Base-by-base conservation (phyloP, 352 stramenopile species). In the Thraustotheca clavata region DNA sequence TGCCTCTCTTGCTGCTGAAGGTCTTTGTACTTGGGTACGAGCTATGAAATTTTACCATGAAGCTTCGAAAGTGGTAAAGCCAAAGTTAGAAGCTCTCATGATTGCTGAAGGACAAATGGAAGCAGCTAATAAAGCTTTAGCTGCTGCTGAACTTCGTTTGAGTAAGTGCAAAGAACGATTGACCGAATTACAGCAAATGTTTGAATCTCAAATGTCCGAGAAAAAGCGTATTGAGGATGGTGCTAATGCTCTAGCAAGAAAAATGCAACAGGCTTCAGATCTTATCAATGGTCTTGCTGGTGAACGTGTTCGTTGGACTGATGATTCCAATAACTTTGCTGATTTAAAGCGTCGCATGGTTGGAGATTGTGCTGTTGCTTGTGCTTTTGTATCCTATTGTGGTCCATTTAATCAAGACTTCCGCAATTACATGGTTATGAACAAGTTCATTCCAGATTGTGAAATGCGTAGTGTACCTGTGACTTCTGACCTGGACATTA, bases 11-110 rank as follows among this genome's bases (percentile, higher is more conserved):
- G 96, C 96, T 46, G 96, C 96, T 1, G 95, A 99, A 71, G 96
- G 96, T 3, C 73, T 99, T 27, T 99, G 96, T 68, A 98, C 89
- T 26, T 99, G 96, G 87, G 95, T 98, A 59, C 77, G 88, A 33
- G 96, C 96, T 1, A 99, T 99, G 96, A 98, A 98, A 68, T 98
- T 96, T 65, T 99, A 99, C 76, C 95, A 99, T 73, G 91, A 98
- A 71, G 96, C 95, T 0, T 98, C 91, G 26, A 99, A 98, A 72
- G 96, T 99, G 65, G 96, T 99, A 14, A 99, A 99, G 70, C 96
- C 96, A 8, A 99, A 99, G 73, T 82, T 99, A 2, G 96, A 99
- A 71, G 96, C 95, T 24, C 81, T 99, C 11, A 87, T 83, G 43
- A 96, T 99, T 29, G 96, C 96, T 1, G 93, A 98, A 76, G 92